Evolutionary conservation across 352 stramenopile species (phyloP).

Genomic region (Pythium graminicola): DNA sequence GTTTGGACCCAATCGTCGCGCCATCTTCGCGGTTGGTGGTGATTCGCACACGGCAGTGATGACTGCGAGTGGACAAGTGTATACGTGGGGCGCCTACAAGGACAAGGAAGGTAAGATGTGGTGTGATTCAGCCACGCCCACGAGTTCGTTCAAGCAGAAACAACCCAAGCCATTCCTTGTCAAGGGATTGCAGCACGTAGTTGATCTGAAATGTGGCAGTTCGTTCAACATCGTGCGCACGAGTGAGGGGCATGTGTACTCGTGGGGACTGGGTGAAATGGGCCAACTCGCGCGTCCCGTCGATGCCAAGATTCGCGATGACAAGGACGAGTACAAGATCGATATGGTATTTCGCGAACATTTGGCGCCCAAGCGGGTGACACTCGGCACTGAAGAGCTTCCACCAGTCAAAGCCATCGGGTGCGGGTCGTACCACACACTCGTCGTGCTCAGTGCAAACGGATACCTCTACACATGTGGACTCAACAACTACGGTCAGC

Average conservation of each 20-base stretch:
- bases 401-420: constrained; percentile 74
- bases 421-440: constrained; percentile 84
- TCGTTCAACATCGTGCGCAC: constrained; percentile 83
- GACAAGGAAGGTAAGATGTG: constrained; percentile 95
- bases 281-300: constrained; percentile 78
- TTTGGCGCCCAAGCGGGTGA: constrained; percentile 68
- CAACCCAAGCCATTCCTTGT: constrained; percentile 59
- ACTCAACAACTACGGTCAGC: constrained; percentile 96
- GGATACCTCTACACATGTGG: constrained; percentile 89
- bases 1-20: constrained; percentile 41
- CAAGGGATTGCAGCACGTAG: constrained; percentile 49
- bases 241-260: constrained; percentile 84
- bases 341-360: constrained; percentile 76
- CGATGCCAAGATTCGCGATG: constrained; percentile 56
- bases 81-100: constrained; percentile 94
- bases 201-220: constrained; percentile 77
- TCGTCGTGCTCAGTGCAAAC: constrained; percentile 57
- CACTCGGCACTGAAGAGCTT: constrained; percentile 41
- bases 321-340: constrained; percentile 60
- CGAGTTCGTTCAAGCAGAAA: constrained; percentile 77
- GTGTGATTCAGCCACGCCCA: constrained; percentile 63
- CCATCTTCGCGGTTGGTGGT: constrained; percentile 84
- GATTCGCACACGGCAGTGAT: constrained; percentile 93
- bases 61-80: constrained; percentile 86
- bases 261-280: constrained; percentile 89